Evolutionary conservation across 1,139 yeast species (phyloP).

Genomic region (Hyphopichia pseudoburtonii): DNA sequence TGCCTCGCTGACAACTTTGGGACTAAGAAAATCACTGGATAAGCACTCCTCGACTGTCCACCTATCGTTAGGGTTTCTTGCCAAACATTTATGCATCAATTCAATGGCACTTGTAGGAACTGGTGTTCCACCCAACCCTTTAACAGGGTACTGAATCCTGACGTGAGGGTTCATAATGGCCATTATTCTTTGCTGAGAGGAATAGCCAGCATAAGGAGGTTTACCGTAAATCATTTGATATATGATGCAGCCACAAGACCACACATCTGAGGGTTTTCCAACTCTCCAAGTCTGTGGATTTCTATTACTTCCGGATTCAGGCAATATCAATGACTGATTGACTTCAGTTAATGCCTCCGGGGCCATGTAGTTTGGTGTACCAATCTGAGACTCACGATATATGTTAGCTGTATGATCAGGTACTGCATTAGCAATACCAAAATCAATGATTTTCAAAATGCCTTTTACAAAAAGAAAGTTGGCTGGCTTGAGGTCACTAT

Average conservation of each 20-base stretch:
- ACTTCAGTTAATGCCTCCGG: constrained; percentile 88
- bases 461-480: constrained; percentile 89
- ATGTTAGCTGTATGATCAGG: constrained; percentile 91
- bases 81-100: constrained; percentile 70
- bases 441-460: constrained; percentile 82
- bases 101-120: constrained; percentile 74
- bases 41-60: constrained; percentile 66
- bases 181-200: constrained; percentile 75
- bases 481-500: constrained; percentile 94
- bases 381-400: constrained; percentile 87
- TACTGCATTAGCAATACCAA: constrained; percentile 93
- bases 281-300: constrained; percentile 67
- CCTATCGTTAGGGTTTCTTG: constrained; percentile 69
- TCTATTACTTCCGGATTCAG: constrained; percentile 13
- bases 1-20: constrained; percentile 67
- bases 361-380: constrained; percentile 98
- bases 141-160: constrained; percentile 66
- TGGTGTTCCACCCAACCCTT: constrained; percentile 58
- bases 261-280: constrained; percentile 93
- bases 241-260: constrained; percentile 97
- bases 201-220: constrained; percentile 84
- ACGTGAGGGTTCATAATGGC: constrained; percentile 88
- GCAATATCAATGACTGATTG: constrained; percentile 26
- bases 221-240: constrained; percentile 94
- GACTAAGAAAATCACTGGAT: constrained; percentile 60